Evolutionary conservation across 371 early-diverging fungal species (phyloP), one percentile per base, ranked within the genome.

Genomic region (Mortierella sp.): DNA sequence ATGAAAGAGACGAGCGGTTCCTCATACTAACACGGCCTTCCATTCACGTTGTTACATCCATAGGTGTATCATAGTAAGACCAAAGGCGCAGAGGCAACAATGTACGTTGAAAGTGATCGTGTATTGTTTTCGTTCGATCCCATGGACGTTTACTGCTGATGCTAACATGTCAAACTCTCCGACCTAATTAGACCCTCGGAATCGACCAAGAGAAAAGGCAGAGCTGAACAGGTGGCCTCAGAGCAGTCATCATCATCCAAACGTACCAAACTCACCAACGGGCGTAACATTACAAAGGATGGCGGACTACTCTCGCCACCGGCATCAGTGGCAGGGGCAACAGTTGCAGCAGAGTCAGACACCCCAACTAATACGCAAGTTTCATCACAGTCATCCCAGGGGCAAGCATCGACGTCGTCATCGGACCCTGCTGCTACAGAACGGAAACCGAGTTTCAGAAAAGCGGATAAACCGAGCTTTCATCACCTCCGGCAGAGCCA

Each of bases 391-490:
- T 16, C 48, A 23, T 31, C 58, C 14, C 21, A 50, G 30, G 45
- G 10, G 8, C 47, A 14, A 26, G 9, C 43, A 24, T 16, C 41
- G 24, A 34, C 9, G 1, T 24, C 49, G n/a, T 21, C 64, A 28
- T 55, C 7, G 23, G 48, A 65, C 41, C 34, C 34, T 10, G 67
- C 50, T 8, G 47, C 51, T 5, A 51, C 59, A 34, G 73, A 72
- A 18, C 58, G 72, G 61, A 78, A 82, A 64, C 73, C 82, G 26
- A 82, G 79, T 67, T 78, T 78, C 52, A 78, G 52, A 58, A 71
- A 72, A 39, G 67, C 73, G 4, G 80, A 78, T 50, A 72, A 70
- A 31, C 59, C 58, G 8, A 54, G 49, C 7, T 72, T 80, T 28
- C 34, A 31, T 43, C 80, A 61, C 27, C 57, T 58, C 54, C 58